These are phyloP conservation scores for Dactylellina parvicollis DNA, from an alignment of 2,329 filamentous ascomycete genomes.

Conservation along the genomic window DNA sequence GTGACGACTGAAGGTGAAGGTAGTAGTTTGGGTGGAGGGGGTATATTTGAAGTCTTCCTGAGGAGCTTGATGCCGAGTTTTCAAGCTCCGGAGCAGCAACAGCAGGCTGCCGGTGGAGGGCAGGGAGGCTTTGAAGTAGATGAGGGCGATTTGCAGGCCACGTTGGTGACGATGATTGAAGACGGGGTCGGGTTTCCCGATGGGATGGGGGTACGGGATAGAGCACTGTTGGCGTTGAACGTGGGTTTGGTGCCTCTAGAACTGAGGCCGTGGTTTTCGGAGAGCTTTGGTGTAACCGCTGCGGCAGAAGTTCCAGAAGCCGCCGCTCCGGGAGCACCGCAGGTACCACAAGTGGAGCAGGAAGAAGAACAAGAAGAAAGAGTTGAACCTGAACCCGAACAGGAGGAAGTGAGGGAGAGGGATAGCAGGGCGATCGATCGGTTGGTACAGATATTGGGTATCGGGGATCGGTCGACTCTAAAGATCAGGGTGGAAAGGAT, in stretches of 20 bases:
- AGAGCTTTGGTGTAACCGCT: conserved; percentile 1
- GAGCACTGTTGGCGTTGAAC: conserved; percentile 19
- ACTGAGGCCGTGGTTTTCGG: conserved; percentile 20
- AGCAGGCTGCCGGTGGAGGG: neutral
- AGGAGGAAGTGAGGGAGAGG: conserved; percentile 59
- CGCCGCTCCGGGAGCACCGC: neutral
- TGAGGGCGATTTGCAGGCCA: conserved; percentile 56
- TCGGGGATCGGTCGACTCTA: conserved; percentile 27
- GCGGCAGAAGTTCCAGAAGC: neutral
- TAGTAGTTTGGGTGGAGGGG: neutral
- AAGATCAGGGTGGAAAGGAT: conserved; percentile 45
- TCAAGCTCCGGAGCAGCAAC: conserved; percentile 11
- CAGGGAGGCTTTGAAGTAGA: conserved; percentile 54
- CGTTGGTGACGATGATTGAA: conserved; percentile 57
- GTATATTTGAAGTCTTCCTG: conserved; percentile 43
- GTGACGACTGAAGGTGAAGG: neutral
- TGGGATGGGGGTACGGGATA: neutral
- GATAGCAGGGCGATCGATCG: conserved; percentile 61
- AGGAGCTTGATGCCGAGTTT: conserved; percentile 43
- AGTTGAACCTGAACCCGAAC: conserved; percentile 60
- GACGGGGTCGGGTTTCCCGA: conserved; percentile 36
- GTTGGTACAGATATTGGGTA: conserved; percentile 46
- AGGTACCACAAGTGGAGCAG: conserved; percentile 53
- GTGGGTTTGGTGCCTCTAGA: conserved; percentile 28
- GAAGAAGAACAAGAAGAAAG: conserved; percentile 52